phyloP scores from a whole-genome alignment of 164 flowering plant species.

The Sedum album region DNA sequence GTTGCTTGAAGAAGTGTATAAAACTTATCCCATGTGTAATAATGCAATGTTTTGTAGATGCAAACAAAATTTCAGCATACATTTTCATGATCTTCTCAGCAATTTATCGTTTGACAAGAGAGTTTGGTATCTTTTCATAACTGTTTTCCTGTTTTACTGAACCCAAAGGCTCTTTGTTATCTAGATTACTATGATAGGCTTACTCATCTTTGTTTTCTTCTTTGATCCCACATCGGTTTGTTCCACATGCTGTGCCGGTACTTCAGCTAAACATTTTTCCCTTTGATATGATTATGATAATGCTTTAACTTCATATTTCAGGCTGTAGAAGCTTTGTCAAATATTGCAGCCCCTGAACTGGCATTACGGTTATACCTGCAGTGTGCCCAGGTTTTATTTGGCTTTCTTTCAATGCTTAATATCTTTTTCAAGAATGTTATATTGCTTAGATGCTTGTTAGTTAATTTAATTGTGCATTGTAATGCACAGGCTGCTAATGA shows the following conservation, averaged over 20 bases:
- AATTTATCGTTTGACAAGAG: too few relatives aligned
- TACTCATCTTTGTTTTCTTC: too few relatives aligned
- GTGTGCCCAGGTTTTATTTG: slow-evolving; percentile 81
- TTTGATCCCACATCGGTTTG: not conserved
- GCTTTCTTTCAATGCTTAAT: not conserved
- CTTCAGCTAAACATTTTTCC: not conserved
- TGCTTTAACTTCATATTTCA: slow-evolving; percentile 20
- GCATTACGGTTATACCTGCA: slow-evolving; percentile 83
- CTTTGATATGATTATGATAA: not conserved
- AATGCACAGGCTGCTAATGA: slow-evolving; percentile 85
- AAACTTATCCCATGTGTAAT: too few relatives aligned
- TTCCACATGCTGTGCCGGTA: not conserved
- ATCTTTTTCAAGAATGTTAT: not conserved
- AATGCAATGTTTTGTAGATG: too few relatives aligned
- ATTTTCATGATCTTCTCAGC: too few relatives aligned
- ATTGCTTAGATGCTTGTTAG: not conserved
- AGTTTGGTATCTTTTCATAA: too few relatives aligned
- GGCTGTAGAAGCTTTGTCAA: slow-evolving; percentile 71
- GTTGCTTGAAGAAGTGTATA: too few relatives aligned
- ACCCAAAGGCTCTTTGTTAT: too few relatives aligned
- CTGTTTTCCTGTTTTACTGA: too few relatives aligned
- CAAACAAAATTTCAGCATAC: too few relatives aligned
- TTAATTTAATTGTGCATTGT: not conserved
- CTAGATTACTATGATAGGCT: too few relatives aligned
- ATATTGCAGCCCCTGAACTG: slow-evolving; percentile 75